phyloP scores from a whole-genome alignment of 768 basidiomycete genomes.

The Daedaleopsis sinensis region DNA sequence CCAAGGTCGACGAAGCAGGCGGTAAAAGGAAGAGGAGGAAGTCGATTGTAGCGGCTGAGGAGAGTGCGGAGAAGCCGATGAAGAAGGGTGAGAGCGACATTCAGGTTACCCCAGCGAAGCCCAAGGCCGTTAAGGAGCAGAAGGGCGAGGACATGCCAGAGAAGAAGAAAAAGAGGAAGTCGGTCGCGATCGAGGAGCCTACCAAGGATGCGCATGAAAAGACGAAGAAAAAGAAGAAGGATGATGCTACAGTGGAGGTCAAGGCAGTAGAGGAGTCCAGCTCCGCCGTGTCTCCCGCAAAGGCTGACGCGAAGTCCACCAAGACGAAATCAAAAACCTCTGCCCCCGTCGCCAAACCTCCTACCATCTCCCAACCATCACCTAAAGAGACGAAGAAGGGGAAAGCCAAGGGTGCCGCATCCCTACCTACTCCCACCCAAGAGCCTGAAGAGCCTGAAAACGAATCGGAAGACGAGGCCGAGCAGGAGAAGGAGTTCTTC shows the following conservation, averaged over 20 bases:
- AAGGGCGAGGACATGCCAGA: constrained; percentile 8
- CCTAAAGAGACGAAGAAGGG: constrained; percentile 12
- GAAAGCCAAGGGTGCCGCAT: constrained; percentile 11
- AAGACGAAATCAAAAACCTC: background rate
- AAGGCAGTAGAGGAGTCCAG: background rate
- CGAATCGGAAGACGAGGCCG: constrained; percentile 15
- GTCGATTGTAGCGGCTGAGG: background rate
- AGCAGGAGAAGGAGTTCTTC: constrained; percentile 52
- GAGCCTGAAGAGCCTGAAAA: constrained; percentile 14
- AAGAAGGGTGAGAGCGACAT: constrained; percentile 5
- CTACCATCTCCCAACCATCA: background rate
- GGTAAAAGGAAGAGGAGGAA: constrained; percentile 16
- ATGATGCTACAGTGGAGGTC: background rate
- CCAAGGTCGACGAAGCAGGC: background rate
- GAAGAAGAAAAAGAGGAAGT: constrained; percentile 15
- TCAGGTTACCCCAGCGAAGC: constrained; percentile 5
- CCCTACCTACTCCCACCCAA: constrained; percentile 11
- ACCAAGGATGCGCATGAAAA: constrained; percentile 7
- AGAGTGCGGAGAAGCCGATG: constrained; percentile 5
- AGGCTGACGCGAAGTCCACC: background rate
- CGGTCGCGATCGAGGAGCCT: background rate
- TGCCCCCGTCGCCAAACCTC: background rate
- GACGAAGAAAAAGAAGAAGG: constrained; percentile 12
- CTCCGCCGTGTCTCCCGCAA: background rate
- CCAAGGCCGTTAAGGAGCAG: constrained; percentile 20